A percentile compares a stretch with the other conserved stretches of the same genome.
Conservation (phyloP, 1,284 basidiomycete species). For the Ustanciosporium gigantosporum region DNA sequence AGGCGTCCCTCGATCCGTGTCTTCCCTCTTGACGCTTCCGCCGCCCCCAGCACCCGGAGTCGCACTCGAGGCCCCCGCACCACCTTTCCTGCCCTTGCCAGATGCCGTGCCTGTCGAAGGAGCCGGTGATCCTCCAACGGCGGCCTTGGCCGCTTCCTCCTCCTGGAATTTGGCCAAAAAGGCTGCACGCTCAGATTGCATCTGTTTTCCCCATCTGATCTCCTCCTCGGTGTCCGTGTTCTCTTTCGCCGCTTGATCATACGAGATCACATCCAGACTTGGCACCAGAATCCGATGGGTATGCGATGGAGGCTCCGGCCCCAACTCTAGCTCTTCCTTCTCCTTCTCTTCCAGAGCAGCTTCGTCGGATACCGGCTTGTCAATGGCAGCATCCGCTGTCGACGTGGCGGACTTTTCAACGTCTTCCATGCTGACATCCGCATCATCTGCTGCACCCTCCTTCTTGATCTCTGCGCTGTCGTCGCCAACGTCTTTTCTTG, state of each 20-base stretch:
- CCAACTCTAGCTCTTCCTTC: background rate
- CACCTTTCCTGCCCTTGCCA: conserved; percentile 14
- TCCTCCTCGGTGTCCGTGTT: conserved; percentile 57
- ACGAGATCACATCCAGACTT: conserved; percentile 15
- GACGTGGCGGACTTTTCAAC: background rate
- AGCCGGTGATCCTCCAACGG: conserved; percentile 21
- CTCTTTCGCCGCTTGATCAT: conserved; percentile 41
- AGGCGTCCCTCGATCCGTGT: conserved; percentile 14
- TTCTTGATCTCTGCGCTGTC: conserved; percentile 9
- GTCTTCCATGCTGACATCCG: conserved; percentile 24
- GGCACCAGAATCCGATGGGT: conserved; percentile 47
- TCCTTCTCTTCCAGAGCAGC: background rate
- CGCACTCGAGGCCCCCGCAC: conserved; percentile 3
- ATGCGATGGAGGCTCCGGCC: conserved; percentile 29
- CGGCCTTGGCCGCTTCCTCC: conserved; percentile 47
- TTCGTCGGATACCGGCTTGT: too few relatives aligned
- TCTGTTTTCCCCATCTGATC: conserved; percentile 52
- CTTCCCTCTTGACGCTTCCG: background rate
- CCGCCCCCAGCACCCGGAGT: too few relatives aligned
- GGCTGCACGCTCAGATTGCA: conserved; percentile 50
- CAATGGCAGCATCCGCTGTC: too few relatives aligned
- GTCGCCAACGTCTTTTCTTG: conserved; percentile 1
- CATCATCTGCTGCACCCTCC: conserved; percentile 12
- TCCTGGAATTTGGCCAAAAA: conserved; percentile 56
- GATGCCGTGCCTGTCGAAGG: conserved; percentile 22